Conservation (phyloP, 176 grass and related monocot genomes). For the Luzula sylvatica region DNA sequence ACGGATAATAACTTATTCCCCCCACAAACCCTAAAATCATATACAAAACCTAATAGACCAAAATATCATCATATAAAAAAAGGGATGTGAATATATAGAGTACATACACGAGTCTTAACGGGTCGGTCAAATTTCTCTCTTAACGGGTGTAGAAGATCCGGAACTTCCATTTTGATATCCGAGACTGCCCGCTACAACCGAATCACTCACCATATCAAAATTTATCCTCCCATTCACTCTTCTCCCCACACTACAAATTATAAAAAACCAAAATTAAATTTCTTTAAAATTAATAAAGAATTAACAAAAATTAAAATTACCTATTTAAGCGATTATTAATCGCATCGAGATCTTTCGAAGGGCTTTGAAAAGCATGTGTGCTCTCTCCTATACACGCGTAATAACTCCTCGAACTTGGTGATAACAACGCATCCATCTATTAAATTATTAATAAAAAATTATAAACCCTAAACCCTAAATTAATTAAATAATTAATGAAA, state of each 20-base stretch:
- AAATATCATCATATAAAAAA: conserved; percentile 9
- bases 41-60: conserved; percentile 8
- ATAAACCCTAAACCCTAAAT: too few relatives aligned
- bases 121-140: conserved; percentile 25
- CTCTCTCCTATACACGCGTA: conserved; percentile 96
- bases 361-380: conserved; percentile 72
- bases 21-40: conserved; percentile 6
- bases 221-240: conserved; percentile 68
- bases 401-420: conserved; percentile 82
- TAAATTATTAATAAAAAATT: not conserved
- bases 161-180: conserved; percentile 50
- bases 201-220: conserved; percentile 85
- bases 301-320: conserved; percentile 27
- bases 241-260: conserved; percentile 35
- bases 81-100: conserved; percentile 3
- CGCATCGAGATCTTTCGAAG: conserved; percentile 67
- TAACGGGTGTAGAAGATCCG: conserved; percentile 41
- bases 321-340: conserved; percentile 76
- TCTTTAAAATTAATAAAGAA: not conserved
- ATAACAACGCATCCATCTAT: conserved; percentile 76
- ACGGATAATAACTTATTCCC: conserved; percentile 10
- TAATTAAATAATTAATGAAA: not conserved
- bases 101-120: conserved; percentile 13
- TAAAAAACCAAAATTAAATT: not conserved
- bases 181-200: conserved; percentile 69